A percentile compares a stretch with the other conserved stretches of the same genome.
Conservation (phyloP, 2,329 filamentous ascomycete species). For the Furcasterigmium furcatum region DNA sequence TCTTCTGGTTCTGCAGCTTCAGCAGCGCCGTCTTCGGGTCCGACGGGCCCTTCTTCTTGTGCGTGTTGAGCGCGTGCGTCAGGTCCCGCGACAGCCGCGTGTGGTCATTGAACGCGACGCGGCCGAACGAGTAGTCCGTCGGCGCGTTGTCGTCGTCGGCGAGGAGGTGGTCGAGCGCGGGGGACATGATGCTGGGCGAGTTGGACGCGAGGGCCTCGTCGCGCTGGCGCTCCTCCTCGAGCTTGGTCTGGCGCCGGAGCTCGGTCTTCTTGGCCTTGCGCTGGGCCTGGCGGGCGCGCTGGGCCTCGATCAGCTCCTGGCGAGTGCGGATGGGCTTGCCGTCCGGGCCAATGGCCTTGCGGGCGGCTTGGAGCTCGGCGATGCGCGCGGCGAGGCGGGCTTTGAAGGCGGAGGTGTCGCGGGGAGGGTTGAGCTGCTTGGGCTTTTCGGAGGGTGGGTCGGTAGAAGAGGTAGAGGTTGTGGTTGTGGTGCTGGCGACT, state of each 20-base stretch:
- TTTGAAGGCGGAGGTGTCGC: slow-evolving; percentile 72
- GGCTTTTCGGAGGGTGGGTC: slow-evolving; percentile 57
- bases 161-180: slow-evolving; percentile 40
- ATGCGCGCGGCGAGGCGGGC: slow-evolving; percentile 80
- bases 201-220: slow-evolving; percentile 62
- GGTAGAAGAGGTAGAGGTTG: slow-evolving; percentile 68
- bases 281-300: slow-evolving; percentile 82
- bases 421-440: slow-evolving; percentile 64
- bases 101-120: slow-evolving; percentile 87
- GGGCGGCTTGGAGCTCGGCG: slow-evolving; percentile 76
- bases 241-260: slow-evolving; percentile 69
- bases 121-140: slow-evolving; percentile 79
- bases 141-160: slow-evolving; percentile 27
- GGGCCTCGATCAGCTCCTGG: slow-evolving; percentile 87
- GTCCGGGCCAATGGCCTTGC: slow-evolving; percentile 83
- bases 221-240: slow-evolving; percentile 70
- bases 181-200: slow-evolving; percentile 58
- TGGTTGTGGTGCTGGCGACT: slow-evolving; percentile 55
- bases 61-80: slow-evolving; percentile 48
- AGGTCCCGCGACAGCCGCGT: slow-evolving; percentile 72
- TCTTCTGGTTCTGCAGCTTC: slow-evolving; percentile 82
- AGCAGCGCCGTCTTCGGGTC: slow-evolving; percentile 85
- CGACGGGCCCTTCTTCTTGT: slow-evolving; percentile 75
- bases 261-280: slow-evolving; percentile 89
- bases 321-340: slow-evolving; percentile 81